phyloP scores from a whole-genome alignment of 768 basidiomycete species.

The Strobilomyces dryophilus region DNA sequence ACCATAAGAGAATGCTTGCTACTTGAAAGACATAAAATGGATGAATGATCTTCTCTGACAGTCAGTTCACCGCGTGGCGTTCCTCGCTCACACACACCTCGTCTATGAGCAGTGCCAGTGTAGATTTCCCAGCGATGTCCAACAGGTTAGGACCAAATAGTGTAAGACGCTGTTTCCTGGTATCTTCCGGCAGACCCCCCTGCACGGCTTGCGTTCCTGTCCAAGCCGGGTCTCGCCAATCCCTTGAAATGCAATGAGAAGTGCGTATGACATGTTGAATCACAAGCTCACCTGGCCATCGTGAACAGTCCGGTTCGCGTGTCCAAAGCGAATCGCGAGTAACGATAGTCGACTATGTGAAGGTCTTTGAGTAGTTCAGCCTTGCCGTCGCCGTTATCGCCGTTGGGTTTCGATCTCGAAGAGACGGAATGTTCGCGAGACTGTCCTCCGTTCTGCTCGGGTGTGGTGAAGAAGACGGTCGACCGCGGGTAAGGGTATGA shows the following conservation, averaged over 20 bases:
- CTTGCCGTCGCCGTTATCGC: slow-evolving; percentile 28
- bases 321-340: slow-evolving; percentile 87
- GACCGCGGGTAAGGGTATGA: slow-evolving; percentile 74
- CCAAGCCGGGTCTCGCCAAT: slow-evolving; percentile 88
- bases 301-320: slow-evolving; percentile 76
- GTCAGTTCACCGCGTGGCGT: slow-evolving; percentile 1
- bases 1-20: slow-evolving; percentile 92
- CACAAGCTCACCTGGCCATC: slow-evolving; percentile 62
- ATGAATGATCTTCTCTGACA: slow-evolving; percentile 67
- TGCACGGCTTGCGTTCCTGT: slow-evolving; percentile 57
- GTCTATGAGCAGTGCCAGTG: slow-evolving; percentile 73
- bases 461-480: slow-evolving; percentile 63
- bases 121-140: slow-evolving; percentile 86
- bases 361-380: slow-evolving; percentile 47
- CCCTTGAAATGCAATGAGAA: slow-evolving; percentile 41
- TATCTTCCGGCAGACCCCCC: slow-evolving; percentile 51
- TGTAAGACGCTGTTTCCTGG: slow-evolving; percentile 59
- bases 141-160: slow-evolving; percentile 86
- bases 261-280: background rate
- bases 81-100: slow-evolving; percentile 56
- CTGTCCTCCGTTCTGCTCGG: slow-evolving; percentile 29
- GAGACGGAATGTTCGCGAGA: slow-evolving; percentile 18
- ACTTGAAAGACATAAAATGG: slow-evolving; percentile 99
- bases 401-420: slow-evolving; percentile 29
- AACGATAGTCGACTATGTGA: slow-evolving; percentile 83